A percentile compares a stretch with the other conserved stretches of the same genome.
Evolutionary conservation across 176 grass and related monocot genomes (phyloP).

Genomic region (Tuctoria greenei): DNA sequence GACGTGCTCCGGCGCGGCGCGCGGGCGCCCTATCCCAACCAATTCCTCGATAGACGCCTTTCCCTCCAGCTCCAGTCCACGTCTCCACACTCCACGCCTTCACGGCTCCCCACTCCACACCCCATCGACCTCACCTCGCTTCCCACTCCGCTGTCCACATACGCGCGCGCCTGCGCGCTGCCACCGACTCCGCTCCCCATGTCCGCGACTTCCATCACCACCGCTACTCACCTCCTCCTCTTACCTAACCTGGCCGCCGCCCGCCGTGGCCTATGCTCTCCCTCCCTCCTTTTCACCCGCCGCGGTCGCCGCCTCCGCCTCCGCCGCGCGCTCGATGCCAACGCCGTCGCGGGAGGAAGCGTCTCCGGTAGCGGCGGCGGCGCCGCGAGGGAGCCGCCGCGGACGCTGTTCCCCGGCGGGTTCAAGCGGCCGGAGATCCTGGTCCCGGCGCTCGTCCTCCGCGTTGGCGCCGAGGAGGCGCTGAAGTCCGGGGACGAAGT

Average conservation of each 20-base stretch:
- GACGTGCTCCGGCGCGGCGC: not conserved
- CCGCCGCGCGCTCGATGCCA: constrained; percentile 11
- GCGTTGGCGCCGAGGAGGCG: constrained; percentile 56
- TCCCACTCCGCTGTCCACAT: constrained; percentile 19
- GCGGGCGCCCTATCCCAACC: constrained; percentile 46
- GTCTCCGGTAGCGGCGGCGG: constrained; percentile 3
- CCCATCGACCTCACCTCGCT: not conserved
- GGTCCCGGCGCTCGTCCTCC: constrained; percentile 71
- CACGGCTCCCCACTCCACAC: constrained; percentile 22
- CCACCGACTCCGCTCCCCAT: constrained; percentile 34
- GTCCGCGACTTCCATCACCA: constrained; percentile 41
- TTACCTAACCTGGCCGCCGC: constrained; percentile 11
- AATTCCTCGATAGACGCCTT: constrained; percentile 30
- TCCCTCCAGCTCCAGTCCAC: constrained; percentile 36
- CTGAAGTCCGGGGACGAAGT: constrained; percentile 42
- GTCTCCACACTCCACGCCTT: constrained; percentile 30
- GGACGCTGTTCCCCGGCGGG: constrained; percentile 82
- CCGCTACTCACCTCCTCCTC: constrained; percentile 13
- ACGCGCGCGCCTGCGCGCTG: constrained; percentile 28
- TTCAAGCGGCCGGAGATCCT: constrained; percentile 90
- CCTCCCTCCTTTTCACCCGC: constrained; percentile 22
- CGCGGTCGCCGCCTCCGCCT: constrained; percentile 25
- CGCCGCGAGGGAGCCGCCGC: constrained; percentile 44
- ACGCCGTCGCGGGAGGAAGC: constrained; percentile 4
- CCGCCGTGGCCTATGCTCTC: not conserved